Conservation (phyloP, 2,329 filamentous ascomycete genomes). For the Colletotrichum godetiae region DNA sequence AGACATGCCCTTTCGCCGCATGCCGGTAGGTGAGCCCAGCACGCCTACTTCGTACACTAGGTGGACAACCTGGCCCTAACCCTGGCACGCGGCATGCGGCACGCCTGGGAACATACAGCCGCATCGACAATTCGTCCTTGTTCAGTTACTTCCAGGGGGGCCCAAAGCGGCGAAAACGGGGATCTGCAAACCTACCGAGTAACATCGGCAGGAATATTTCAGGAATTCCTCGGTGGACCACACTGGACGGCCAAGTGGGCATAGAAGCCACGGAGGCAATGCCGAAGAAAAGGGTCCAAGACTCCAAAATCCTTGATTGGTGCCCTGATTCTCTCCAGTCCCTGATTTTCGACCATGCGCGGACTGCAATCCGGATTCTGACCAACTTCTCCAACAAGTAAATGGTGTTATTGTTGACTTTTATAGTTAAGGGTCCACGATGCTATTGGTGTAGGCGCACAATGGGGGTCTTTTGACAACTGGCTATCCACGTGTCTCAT, state of each 20-base stretch:
- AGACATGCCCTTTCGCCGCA: too few relatives aligned
- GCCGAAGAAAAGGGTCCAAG: slow-evolving; percentile 5
- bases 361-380: neutral
- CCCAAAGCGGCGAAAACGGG: neutral
- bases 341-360: neutral
- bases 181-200: slow-evolving; percentile 2
- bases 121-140: neutral
- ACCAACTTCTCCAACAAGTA: neutral
- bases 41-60: too few relatives aligned
- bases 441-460: slow-evolving; percentile 7
- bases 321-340: neutral
- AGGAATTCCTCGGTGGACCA: neutral
- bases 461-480: neutral
- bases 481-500: slow-evolving; percentile 8
- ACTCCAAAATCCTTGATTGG: slow-evolving; percentile 11
- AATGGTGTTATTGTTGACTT: slow-evolving; percentile 3
- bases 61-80: too few relatives aligned
- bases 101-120: neutral
- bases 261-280: neutral
- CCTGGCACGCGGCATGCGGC: too few relatives aligned
- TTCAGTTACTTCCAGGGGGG: neutral
- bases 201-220: slow-evolving; percentile 9
- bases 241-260: too few relatives aligned
- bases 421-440: slow-evolving; percentile 3
- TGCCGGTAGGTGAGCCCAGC: too few relatives aligned